Evolutionary conservation across 345 rosid species (phyloP).

Genomic region (Boechera stricta): DNA sequence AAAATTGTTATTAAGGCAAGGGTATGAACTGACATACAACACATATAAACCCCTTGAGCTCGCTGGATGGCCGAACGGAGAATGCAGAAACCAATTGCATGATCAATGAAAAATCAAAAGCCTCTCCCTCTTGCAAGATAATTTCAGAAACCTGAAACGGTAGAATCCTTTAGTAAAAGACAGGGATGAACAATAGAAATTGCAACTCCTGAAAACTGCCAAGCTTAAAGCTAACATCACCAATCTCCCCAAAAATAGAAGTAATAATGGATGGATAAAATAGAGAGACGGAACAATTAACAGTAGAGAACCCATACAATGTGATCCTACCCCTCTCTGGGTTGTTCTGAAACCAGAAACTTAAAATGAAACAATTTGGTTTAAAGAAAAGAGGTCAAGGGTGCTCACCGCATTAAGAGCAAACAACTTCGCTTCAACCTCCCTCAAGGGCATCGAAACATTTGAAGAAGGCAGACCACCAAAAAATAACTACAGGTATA

Average conservation of each 20-base stretch:
- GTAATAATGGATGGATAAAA: conserved; percentile 2
- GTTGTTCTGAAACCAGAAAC: conserved; percentile 24
- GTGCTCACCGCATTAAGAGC: conserved; percentile 78
- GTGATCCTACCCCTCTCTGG: conserved; percentile 6
- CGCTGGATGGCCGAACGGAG: conserved; percentile 60
- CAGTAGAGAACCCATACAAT: conserved; percentile 11
- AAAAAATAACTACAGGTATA: conserved; percentile 61
- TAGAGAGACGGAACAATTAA: neutral
- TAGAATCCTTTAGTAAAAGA: conserved; percentile 26
- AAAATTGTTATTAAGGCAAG: conserved; percentile 20
- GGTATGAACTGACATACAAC: conserved; percentile 66
- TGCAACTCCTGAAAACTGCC: conserved; percentile 22
- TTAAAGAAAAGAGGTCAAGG: conserved; percentile 32
- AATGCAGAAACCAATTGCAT: conserved; percentile 80
- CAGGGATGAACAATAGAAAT: neutral
- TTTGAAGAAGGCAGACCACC: conserved; percentile 66
- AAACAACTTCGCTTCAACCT: conserved; percentile 83
- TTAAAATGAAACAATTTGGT: conserved; percentile 18
- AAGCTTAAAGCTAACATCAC: conserved; percentile 14
- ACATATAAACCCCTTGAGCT: conserved; percentile 77
- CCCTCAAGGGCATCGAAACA: conserved; percentile 73
- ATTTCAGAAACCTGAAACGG: conserved; percentile 84
- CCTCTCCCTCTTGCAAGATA: conserved; percentile 67
- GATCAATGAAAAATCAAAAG: conserved; percentile 73
- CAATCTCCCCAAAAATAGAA: conserved; percentile 10